Percentiles rank a stretch among this genome's conserved stretches.
Conservation (phyloP, 345 rosid genomes). For the Atalantia buxifolia region DNA sequence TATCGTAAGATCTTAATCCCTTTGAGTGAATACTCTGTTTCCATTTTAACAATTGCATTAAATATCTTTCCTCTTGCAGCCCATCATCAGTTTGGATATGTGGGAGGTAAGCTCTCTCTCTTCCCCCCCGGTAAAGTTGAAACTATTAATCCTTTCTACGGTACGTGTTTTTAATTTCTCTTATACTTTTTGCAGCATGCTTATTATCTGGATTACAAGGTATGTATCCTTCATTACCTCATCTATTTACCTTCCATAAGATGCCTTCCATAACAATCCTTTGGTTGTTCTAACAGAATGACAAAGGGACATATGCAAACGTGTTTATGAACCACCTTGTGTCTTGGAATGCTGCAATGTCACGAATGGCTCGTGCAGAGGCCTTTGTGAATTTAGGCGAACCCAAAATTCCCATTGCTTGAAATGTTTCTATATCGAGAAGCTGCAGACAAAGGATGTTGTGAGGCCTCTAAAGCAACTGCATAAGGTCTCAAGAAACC, state of each 20-base stretch:
- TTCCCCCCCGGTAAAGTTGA: not conserved
- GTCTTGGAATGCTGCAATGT: constrained; percentile 78
- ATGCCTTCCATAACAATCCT: constrained; percentile 1
- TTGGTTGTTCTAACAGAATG: constrained; percentile 46
- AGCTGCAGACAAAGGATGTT: constrained; percentile 1
- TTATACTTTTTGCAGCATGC: constrained; percentile 65
- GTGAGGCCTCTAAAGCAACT: not conserved
- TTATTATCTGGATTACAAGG: constrained; percentile 92
- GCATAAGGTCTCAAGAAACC: not conserved
- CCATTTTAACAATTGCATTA: constrained; percentile 6
- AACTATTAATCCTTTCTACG: not conserved
- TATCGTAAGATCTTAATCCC: constrained; percentile 48
- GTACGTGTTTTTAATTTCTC: not conserved
- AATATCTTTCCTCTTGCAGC: constrained; percentile 58
- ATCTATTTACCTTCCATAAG: not conserved
- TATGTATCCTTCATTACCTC: constrained; percentile 16
- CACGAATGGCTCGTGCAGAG: constrained; percentile 81
- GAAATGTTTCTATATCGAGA: constrained; percentile 12
- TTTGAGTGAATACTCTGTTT: not conserved
- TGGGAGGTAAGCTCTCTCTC: constrained; percentile 66
- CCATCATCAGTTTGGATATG: constrained; percentile 78
- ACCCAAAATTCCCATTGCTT: constrained; percentile 82
- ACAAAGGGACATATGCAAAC: constrained; percentile 61
- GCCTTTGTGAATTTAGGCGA: constrained; percentile 84
- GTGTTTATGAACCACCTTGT: constrained; percentile 80